A percentile compares a stretch with the other conserved stretches of the same genome.
phyloP scores from a whole-genome alignment of 306 rosid species.

The Rubus parviflorus region DNA sequence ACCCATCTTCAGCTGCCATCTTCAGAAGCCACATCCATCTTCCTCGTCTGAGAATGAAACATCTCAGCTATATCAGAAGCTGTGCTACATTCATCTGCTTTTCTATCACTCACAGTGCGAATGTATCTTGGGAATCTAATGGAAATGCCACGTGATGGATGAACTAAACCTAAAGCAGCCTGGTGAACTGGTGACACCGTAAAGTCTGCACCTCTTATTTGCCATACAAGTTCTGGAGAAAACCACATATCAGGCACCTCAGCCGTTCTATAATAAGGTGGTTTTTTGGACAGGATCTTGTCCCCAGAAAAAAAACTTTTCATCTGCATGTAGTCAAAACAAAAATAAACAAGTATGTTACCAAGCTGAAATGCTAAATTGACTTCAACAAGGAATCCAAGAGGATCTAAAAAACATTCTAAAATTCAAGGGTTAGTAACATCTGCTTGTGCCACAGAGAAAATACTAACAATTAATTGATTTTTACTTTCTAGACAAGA shows the following conservation, averaged over 20 bases:
- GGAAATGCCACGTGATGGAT: slow-evolving; percentile 86
- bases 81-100: slow-evolving; percentile 84
- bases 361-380: neutral
- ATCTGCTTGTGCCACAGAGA: neutral
- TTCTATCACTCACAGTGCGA: slow-evolving; percentile 51
- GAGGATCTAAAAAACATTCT: neutral
- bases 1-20: slow-evolving; percentile 40
- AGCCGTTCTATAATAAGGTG: slow-evolving; percentile 74
- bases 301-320: slow-evolving; percentile 67
- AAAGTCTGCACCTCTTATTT: slow-evolving; percentile 85
- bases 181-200: slow-evolving; percentile 87
- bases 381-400: neutral
- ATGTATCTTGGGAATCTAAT: slow-evolving; percentile 81
- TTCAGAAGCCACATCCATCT: slow-evolving; percentile 64
- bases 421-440: neutral
- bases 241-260: slow-evolving; percentile 85
- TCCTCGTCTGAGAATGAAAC: slow-evolving; percentile 76
- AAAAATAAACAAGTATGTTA: neutral
- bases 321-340: slow-evolving; percentile 58
- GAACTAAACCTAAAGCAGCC: slow-evolving; percentile 81
- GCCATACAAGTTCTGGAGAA: slow-evolving; percentile 70
- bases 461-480: neutral
- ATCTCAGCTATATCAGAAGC: slow-evolving; percentile 67
- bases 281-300: slow-evolving; percentile 63
- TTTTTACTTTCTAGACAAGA: neutral